Evolutionary conservation across 345 rosid genomes (phyloP).

Genomic region (Murraya paniculata): DNA sequence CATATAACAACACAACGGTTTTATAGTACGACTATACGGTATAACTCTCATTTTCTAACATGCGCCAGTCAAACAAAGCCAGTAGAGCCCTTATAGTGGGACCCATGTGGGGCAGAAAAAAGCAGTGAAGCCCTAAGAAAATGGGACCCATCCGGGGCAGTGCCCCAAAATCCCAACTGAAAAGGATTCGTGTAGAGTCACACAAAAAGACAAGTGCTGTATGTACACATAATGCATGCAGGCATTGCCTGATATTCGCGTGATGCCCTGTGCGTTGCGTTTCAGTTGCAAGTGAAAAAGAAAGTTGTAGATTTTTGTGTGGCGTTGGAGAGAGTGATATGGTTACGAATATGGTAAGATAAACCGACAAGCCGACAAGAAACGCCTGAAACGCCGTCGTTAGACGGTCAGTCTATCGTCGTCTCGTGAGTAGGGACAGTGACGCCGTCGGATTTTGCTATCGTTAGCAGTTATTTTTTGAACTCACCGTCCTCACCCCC

Average conservation of each 20-base stretch:
- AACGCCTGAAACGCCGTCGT: constrained; percentile 41
- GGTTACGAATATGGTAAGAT: not conserved
- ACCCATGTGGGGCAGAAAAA: not conserved
- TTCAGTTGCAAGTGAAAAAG: not conserved
- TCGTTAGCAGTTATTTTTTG: not conserved
- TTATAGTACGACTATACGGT: no score
- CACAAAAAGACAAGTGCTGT: not conserved
- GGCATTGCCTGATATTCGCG: not conserved
- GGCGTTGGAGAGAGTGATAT: not conserved
- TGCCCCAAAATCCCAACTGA: constrained; percentile 24
- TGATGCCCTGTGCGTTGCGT: not conserved
- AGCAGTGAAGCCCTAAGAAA: no score
- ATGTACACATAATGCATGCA: not conserved
- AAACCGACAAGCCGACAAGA: constrained; percentile 34
- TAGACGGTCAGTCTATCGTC: constrained; percentile 17
- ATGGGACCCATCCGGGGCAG: constrained; percentile 6
- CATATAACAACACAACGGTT: no score
- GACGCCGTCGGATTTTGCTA: constrained; percentile 24
- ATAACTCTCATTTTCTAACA: not conserved
- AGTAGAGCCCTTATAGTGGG: not conserved
- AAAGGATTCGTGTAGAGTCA: constrained; percentile 15
- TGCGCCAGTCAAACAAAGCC: constrained; percentile 8
- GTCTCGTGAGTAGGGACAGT: constrained; percentile 15
- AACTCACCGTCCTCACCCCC: not conserved
- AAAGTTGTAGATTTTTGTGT: not conserved